These are phyloP conservation scores for Persicaria tinctoria DNA, from an alignment of 148 eudicot genomes.

Conservation along the genomic window DNA sequence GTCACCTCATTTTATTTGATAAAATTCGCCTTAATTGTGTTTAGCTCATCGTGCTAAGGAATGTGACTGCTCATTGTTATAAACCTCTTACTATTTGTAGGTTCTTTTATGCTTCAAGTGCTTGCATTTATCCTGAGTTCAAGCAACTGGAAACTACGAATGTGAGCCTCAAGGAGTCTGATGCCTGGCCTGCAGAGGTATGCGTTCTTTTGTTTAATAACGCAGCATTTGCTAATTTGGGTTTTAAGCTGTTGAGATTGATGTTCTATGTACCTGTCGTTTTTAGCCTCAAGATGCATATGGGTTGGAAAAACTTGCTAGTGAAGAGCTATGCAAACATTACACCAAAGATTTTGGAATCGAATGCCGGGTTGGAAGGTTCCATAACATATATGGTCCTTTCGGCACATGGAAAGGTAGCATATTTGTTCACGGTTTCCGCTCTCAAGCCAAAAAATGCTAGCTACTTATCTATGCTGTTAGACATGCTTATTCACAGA, in stretches of 20 bases:
- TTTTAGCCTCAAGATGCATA: slow-evolving; percentile 55
- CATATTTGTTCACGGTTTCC: neutral
- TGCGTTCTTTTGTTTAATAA: neutral
- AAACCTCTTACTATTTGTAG: slow-evolving; percentile 16
- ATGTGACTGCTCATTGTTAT: neutral
- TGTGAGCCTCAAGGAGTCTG: slow-evolving; percentile 49
- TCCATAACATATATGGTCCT: slow-evolving; percentile 60
- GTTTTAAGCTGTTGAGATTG: neutral
- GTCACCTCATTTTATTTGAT: too few species aligned
- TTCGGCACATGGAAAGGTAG: slow-evolving; percentile 61
- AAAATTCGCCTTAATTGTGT: neutral
- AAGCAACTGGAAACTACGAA: slow-evolving; percentile 47
- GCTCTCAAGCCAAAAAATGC: too few species aligned
- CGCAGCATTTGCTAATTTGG: neutral
- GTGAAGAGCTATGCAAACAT: slow-evolving; percentile 57
- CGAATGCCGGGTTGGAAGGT: slow-evolving; percentile 54
- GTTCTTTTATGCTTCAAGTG: slow-evolving; percentile 59
- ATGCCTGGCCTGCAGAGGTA: slow-evolving; percentile 62
- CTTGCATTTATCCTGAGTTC: slow-evolving; percentile 54
- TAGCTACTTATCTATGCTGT: neutral
- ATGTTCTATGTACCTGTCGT: neutral
- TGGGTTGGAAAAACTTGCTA: slow-evolving; percentile 53
- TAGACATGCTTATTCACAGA: neutral
- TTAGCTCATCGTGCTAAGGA: neutral
- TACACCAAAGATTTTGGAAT: slow-evolving; percentile 52